These are phyloP conservation scores for Chaetomiaceae sp. DNA, from an alignment of 2,329 filamentous ascomycete genomes.

Conservation along the genomic window DNA sequence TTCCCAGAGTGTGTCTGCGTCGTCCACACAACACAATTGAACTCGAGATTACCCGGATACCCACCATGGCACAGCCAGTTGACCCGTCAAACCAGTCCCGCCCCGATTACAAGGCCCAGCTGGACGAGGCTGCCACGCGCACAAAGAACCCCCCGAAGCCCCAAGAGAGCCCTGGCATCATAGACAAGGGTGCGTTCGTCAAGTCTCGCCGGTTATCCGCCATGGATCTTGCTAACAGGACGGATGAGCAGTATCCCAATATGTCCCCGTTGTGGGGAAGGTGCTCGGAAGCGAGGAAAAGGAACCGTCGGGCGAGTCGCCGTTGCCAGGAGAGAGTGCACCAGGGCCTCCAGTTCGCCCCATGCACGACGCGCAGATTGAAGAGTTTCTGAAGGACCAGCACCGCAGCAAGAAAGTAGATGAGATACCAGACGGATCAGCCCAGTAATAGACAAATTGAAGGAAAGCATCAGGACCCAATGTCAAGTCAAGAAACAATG, in stretches of 20 bases:
- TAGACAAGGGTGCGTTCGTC: slow-evolving; percentile 39
- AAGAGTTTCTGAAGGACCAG: slow-evolving; percentile 50
- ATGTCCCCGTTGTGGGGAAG: slow-evolving; percentile 15
- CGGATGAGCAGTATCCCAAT: slow-evolving; percentile 7
- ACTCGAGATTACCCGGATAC: no score
- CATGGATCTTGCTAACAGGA: background rate
- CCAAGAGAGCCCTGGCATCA: slow-evolving; percentile 29
- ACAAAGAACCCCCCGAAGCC: slow-evolving; percentile 11
- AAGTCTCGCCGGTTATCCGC: no score
- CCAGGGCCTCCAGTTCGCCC: slow-evolving; percentile 41
- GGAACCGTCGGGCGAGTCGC: slow-evolving; percentile 26
- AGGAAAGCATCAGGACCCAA: no score
- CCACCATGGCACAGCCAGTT: slow-evolving; percentile 7
- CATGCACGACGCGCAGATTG: slow-evolving; percentile 44
- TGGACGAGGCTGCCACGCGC: slow-evolving; percentile 37
- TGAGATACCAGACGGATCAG: background rate
- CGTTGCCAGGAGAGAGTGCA: slow-evolving; percentile 7
- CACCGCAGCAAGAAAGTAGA: slow-evolving; percentile 39
- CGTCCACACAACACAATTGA: no score
- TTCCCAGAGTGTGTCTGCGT: no score
- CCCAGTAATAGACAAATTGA: background rate
- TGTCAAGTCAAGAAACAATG: no score
- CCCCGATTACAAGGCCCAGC: slow-evolving; percentile 38
- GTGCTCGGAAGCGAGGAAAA: slow-evolving; percentile 33
- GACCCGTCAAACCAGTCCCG: slow-evolving; percentile 11